phyloP scores from a whole-genome alignment of 192 early-diverging fungal genomes.

The Umbelopsis ramanniana region DNA sequence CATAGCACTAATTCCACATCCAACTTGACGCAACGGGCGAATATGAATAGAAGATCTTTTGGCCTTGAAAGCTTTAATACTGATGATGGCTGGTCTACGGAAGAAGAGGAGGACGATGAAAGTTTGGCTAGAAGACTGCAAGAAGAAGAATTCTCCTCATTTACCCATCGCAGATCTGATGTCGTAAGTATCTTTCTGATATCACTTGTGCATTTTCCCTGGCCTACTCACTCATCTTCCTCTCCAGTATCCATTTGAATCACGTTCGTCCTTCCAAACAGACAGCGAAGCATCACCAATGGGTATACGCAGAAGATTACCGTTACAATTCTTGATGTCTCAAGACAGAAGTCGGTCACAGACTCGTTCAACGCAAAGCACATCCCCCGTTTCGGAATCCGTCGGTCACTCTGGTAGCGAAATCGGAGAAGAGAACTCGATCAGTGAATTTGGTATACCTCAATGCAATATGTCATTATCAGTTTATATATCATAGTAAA shows the following conservation, averaged over 20 bases:
- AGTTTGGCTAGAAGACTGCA: slow-evolving; percentile 1
- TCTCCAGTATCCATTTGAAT: no score
- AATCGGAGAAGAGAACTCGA: background rate
- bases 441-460: background rate
- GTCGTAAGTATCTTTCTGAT: background rate
- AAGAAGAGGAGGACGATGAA: background rate
- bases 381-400: background rate
- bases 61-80: background rate
- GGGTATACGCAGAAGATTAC: no score
- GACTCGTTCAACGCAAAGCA: background rate
- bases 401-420: background rate
- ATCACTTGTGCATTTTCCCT: no score
- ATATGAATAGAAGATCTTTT: background rate
- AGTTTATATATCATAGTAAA: no score
- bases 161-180: background rate
- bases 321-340: background rate
- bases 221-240: no score
- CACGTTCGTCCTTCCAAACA: no score
- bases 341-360: background rate
- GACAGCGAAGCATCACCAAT: no score
- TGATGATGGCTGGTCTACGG: background rate
- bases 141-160: slow-evolving; percentile 3
- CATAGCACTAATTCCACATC: no score
- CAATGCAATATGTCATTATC: background rate
- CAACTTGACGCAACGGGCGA: background rate